phyloP scores from a whole-genome alignment of 2,329 filamentous ascomycete genomes.

The Diaporthe vexans region DNA sequence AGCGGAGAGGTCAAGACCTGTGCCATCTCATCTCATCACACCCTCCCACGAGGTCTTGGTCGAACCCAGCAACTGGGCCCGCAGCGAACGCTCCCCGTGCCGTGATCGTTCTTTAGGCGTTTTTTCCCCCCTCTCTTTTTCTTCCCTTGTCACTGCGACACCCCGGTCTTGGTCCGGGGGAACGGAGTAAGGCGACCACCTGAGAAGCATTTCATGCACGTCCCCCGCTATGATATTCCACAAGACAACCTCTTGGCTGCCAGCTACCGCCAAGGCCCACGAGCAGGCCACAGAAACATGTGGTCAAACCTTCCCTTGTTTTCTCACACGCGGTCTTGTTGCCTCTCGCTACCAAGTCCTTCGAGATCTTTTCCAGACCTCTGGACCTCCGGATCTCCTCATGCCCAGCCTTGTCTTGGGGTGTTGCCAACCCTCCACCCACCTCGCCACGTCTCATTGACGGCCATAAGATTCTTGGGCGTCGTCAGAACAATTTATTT shows the following conservation, averaged over 20 bases:
- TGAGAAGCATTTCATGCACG: constrained; percentile 32
- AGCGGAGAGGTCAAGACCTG: not conserved
- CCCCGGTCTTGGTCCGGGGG: constrained; percentile 10
- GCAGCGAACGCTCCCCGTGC: not conserved
- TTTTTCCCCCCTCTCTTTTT: not conserved
- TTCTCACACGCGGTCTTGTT: not conserved
- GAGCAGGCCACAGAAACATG: constrained; percentile 25
- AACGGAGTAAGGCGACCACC: not conserved
- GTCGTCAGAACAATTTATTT: not conserved
- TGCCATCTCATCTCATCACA: constrained; percentile 30
- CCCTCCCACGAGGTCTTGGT: constrained; percentile 14
- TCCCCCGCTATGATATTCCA: constrained; percentile 28
- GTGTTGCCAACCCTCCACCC: constrained; percentile 7
- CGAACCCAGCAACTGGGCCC: not conserved
- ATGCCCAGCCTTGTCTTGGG: constrained; percentile 2
- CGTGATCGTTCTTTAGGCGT: not conserved
- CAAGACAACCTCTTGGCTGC: constrained; percentile 17
- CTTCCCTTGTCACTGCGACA: not conserved
- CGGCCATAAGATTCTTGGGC: not conserved
- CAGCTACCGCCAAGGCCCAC: constrained; percentile 8
- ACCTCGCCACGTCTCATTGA: not conserved
- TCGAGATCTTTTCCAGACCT: constrained; percentile 6
- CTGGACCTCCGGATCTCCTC: not conserved
- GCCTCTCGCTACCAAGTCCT: not conserved
- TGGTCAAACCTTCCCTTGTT: constrained; percentile 26